phyloP scores from a whole-genome alignment of 345 rosid genomes.

The Xanthoceras sorbifolium region DNA sequence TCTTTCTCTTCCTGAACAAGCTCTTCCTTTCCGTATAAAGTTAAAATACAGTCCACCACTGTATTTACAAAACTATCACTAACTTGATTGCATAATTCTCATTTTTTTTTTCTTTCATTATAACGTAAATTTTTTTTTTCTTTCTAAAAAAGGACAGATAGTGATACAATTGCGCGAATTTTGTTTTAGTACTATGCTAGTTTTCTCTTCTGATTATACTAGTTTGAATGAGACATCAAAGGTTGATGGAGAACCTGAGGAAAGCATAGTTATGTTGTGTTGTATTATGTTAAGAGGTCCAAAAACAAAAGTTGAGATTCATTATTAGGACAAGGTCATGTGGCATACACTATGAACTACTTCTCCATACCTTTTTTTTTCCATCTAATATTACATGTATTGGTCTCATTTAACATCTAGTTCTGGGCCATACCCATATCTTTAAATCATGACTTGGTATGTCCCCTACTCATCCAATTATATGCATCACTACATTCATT shows the following conservation, averaged over 20 bases:
- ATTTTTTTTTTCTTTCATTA: too few species aligned
- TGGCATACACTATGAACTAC: constrained; percentile 14
- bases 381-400: not conserved
- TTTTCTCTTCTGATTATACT: not conserved
- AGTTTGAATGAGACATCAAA: not conserved
- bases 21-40: not conserved
- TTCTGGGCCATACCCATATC: constrained; percentile 16
- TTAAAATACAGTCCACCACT: too few species aligned
- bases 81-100: too few species aligned
- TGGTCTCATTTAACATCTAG: not conserved
- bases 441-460: not conserved
- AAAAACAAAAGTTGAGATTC: not conserved
- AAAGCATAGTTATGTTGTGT: too few species aligned
- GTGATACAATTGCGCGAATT: too few species aligned
- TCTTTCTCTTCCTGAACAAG: too few species aligned
- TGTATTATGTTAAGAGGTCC: constrained; percentile 14
- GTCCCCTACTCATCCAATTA: constrained; percentile 9
- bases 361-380: constrained; percentile 15
- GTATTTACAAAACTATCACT: too few species aligned
- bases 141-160: too few species aligned
- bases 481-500: constrained; percentile 4
- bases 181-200: not conserved
- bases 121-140: too few species aligned
- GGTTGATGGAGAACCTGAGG: too few species aligned
- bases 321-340: constrained; percentile 26